A percentile compares a stretch with the other conserved stretches of the same genome.
Conservation (phyloP, 169 alveolate species). For the Miamiensis avidus region DNA sequence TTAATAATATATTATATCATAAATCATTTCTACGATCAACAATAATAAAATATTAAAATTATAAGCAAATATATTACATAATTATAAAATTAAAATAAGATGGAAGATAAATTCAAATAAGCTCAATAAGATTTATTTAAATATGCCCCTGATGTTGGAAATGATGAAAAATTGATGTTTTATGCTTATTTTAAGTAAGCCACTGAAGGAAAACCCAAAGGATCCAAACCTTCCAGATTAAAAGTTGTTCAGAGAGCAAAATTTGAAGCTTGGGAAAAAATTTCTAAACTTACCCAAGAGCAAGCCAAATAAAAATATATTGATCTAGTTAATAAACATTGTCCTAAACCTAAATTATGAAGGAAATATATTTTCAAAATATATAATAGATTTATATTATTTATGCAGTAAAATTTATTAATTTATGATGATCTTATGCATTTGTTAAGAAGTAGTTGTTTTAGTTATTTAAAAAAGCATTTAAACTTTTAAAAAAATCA, state of each 20-base stretch:
- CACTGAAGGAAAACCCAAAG: conserved; percentile 50
- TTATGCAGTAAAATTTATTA: too few relatives aligned
- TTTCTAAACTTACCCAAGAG: conserved; percentile 43
- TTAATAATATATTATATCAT: too few relatives aligned
- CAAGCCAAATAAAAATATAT: conserved; percentile 51
- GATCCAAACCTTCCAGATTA: conserved; percentile 53
- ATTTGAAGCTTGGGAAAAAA: conserved; percentile 62
- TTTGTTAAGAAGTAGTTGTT: too few relatives aligned
- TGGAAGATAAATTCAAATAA: neutral
- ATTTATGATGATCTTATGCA: too few relatives aligned
- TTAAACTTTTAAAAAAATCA: too few relatives aligned
- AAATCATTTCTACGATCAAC: neutral
- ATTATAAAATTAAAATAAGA: too few relatives aligned
- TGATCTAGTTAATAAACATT: conserved; percentile 21
- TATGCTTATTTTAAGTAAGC: conserved; percentile 52
- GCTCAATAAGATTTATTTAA: neutral
- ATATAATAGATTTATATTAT: too few relatives aligned
- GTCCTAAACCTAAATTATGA: too few relatives aligned
- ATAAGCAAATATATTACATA: neutral
- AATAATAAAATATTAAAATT: too few relatives aligned
- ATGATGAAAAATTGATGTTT: conserved; percentile 40
- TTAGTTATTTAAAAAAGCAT: too few relatives aligned
- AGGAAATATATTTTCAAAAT: too few relatives aligned
- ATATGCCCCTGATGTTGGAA: conserved; percentile 28
- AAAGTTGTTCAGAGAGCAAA: conserved; percentile 61